phyloP scores from a whole-genome alignment of 495 filamentous ascomycete genomes.

The Annulohypoxylon moriforme region DNA sequence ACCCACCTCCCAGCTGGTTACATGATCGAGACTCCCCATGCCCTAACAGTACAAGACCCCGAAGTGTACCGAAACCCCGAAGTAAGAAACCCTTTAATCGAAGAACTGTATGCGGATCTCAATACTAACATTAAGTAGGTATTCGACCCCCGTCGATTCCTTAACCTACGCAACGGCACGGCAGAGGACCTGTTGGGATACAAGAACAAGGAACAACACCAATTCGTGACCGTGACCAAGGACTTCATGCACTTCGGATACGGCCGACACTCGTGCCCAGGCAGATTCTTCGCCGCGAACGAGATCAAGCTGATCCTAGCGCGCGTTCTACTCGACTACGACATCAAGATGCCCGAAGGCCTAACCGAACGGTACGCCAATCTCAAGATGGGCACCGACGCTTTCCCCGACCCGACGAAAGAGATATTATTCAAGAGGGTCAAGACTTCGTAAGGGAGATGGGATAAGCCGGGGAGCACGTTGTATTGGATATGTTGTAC shows the following conservation, averaged over 20 bases:
- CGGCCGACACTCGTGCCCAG: conserved; percentile 60
- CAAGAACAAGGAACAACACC: conserved; percentile 49
- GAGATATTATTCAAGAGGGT: conserved; percentile 45
- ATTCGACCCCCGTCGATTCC: conserved; percentile 66
- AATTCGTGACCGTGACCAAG: conserved; percentile 58
- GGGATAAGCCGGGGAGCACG: too few relatives aligned
- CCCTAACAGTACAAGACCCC: conserved; percentile 27
- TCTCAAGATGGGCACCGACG: conserved; percentile 28
- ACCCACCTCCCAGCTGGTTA: conserved; percentile 53
- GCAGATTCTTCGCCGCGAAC: conserved; percentile 59
- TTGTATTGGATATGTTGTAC: not conserved
- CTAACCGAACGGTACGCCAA: conserved; percentile 43
- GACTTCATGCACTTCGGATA: conserved; percentile 59
- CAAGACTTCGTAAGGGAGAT: not conserved
- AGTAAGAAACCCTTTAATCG: conserved; percentile 4
- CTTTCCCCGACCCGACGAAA: conserved; percentile 46
- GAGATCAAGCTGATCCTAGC: conserved; percentile 58
- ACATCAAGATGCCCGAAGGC: conserved; percentile 50
- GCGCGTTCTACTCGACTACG: conserved; percentile 54
- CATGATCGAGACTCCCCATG: conserved; percentile 45
- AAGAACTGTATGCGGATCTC: too few relatives aligned
- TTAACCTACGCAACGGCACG: conserved; percentile 48
- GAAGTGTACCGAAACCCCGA: conserved; percentile 37
- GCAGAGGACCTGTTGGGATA: conserved; percentile 48
- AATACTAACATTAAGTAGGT: conserved; percentile 11